Conservation (phyloP, 768 basidiomycete genomes). For the Boletus bicolor region DNA sequence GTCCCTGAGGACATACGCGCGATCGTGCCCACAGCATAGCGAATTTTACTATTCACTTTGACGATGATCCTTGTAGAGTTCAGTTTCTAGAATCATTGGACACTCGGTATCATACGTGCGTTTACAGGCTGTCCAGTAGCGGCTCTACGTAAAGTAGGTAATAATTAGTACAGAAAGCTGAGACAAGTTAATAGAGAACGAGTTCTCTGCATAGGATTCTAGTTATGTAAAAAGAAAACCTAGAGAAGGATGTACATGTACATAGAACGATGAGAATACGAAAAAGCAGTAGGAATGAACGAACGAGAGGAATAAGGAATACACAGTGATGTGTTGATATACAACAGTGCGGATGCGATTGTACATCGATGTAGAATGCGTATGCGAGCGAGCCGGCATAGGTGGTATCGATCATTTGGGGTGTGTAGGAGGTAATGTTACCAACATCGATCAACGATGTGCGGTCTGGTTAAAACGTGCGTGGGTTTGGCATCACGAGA, state of each 20-base stretch:
- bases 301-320: conserved; percentile 7
- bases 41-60: too few species aligned
- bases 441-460: conserved; percentile 16
- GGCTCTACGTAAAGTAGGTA: conserved; percentile 14
- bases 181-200: neutral
- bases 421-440: neutral
- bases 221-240: neutral
- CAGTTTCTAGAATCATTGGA: conserved; percentile 2
- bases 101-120: neutral
- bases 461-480: conserved; percentile 8
- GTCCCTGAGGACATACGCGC: conserved; percentile 64
- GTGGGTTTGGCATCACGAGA: neutral
- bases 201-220: neutral
- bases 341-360: conserved; percentile 8
- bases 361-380: conserved; percentile 6
- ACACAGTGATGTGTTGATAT: conserved; percentile 7
- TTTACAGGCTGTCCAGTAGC: neutral
- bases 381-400: neutral
- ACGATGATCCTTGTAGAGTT: neutral
- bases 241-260: neutral
- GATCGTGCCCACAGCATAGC: conserved; percentile 51
- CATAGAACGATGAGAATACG: neutral
- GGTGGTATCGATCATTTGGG: neutral
- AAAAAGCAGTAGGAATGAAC: neutral
- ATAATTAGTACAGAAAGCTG: conserved; percentile 15